Conservation (phyloP, 1,139 yeast species). For the Yamadazyma epiphylla region DNA sequence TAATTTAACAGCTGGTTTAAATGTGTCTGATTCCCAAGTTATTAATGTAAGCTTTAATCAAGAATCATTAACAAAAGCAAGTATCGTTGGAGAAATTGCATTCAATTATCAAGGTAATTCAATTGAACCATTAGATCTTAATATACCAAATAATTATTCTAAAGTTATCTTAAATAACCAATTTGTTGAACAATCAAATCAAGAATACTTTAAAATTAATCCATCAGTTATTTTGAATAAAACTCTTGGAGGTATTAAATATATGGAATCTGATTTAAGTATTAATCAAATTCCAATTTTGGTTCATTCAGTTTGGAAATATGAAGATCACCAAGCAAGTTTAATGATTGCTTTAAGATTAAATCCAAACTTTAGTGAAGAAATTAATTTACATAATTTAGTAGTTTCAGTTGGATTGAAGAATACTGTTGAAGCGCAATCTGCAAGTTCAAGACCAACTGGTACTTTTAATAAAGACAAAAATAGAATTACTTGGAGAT, state of each 20-base stretch:
- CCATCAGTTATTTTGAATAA: conserved; percentile 44
- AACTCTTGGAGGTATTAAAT: conserved; percentile 74
- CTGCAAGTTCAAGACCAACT: conserved; percentile 86
- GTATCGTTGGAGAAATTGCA: conserved; percentile 77
- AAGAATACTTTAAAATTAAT: conserved; percentile 24
- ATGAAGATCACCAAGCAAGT: conserved; percentile 79
- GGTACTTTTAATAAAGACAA: conserved; percentile 85
- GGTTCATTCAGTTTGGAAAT: conserved; percentile 83
- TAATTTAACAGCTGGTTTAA: conserved; percentile 60
- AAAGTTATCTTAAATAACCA: conserved; percentile 40
- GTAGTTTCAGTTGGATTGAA: conserved; percentile 63
- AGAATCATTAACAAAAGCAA: conserved; percentile 55
- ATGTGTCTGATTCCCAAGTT: conserved; percentile 79
- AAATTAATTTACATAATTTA: conserved; percentile 52
- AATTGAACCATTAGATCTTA: conserved; percentile 18
- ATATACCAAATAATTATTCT: conserved; percentile 30
- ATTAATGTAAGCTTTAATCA: conserved; percentile 69
- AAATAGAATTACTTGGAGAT: conserved; percentile 84
- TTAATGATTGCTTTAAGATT: conserved; percentile 71
- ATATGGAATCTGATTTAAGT: conserved; percentile 39
- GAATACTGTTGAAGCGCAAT: conserved; percentile 41
- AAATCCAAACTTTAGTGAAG: conserved; percentile 43
- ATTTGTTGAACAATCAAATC: conserved; percentile 33
- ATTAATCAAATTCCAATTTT: conserved; percentile 57
- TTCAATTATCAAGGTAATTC: conserved; percentile 51